Conservation (phyloP, 1,284 basidiomycete species). For the Sporisorium sorghi region DNA sequence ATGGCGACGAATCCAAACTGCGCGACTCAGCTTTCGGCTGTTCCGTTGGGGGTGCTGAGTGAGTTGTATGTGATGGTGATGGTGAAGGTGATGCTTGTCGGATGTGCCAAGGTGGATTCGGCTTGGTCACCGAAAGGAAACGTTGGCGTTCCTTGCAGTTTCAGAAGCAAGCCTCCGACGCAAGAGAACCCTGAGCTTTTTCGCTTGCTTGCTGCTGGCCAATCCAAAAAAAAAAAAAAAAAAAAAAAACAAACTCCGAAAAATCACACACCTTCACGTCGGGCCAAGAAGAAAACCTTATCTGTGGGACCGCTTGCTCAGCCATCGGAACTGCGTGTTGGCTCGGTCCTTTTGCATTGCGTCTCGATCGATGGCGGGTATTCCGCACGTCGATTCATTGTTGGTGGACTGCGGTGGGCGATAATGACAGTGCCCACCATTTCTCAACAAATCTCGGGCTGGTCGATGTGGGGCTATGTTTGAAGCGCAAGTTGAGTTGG, state of each 20-base stretch:
- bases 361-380: neutral
- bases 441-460: neutral
- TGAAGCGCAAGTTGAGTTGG: no score
- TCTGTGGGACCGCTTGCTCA: neutral
- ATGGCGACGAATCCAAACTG: neutral
- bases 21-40: conserved; percentile 5
- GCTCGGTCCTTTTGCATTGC: no score
- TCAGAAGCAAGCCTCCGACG: neutral
- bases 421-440: neutral
- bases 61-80: neutral
- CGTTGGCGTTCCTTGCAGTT: neutral
- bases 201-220: neutral
- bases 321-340: conserved; percentile 2
- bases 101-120: neutral
- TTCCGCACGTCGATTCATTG: neutral
- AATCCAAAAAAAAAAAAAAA: neutral
- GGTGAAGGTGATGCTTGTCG: conserved; percentile 6
- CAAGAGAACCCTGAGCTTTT: conserved; percentile 1
- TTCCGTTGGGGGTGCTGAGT: conserved; percentile 4
- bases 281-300: conserved; percentile 1
- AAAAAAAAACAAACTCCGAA: neutral
- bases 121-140: neutral
- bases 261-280: neutral
- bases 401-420: neutral
- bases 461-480: neutral